Base-by-base conservation (phyloP, 768 basidiomycete genomes). In the Russula griseocarnosa region DNA sequence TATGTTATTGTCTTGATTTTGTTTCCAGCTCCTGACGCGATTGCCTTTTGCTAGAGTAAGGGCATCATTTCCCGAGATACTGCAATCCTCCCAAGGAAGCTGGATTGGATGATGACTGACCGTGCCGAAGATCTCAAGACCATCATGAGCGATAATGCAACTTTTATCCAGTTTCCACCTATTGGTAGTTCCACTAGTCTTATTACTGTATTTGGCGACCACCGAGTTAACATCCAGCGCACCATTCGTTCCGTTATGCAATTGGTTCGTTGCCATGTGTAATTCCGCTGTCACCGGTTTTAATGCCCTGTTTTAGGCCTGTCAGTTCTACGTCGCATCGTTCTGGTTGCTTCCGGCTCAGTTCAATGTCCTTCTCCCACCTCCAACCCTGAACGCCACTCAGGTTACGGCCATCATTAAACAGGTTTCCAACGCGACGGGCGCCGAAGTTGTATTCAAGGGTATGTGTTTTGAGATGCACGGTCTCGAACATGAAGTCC, bases 71-170 rank as follows among this genome's bases (percentile, higher is more conserved):
- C 96, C 9, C 80, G 93, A 64, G 95, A 99, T 73, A 94, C 92
- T 18, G 92, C 94, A 6, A 90, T 98, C 60, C 82, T 97, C 26
- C 96, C 96, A 61, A 88, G 96, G 66, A 99, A 99, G 74, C 81
- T 99, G 66, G 96, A 99, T 71, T 98, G 96, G 95, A 89, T 99
- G 85, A 85, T 97, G 60, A 92, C 90, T n/a, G 93, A 99, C 74
- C 86, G 91, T n/a, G 79, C 89, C 13, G 95, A 98, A 32, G 96
- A 98, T 67, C 79, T 99, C 71, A 93, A 87, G 75, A 81, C 86
- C 5, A 84, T 94, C 72, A 98, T 97, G 94, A 86, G 84, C 69
- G 96, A 99, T 78, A 98, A 98, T 67, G 94, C 92, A 8, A 96
- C 95, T 5, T 98, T 90, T 73, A 90, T 99, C 66, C 90, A 94